Evolutionary conservation across 2,329 filamentous ascomycete genomes (phyloP).

Genomic region (Cordyceps cateniannulata): DNA sequence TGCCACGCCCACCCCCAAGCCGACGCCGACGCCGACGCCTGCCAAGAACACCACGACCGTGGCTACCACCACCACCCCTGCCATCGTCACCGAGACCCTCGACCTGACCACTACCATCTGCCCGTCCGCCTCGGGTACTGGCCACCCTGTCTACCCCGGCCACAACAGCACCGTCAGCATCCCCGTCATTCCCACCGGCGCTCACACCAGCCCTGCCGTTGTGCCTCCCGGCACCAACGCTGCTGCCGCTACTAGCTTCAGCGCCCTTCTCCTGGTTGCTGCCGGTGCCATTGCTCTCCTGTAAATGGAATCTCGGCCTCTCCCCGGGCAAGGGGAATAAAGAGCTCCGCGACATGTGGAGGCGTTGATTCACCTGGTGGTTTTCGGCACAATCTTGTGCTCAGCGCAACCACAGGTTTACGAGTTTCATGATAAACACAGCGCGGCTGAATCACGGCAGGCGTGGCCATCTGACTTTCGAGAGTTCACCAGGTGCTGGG

Average conservation of each 20-base stretch:
- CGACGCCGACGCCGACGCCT: constrained; percentile 24
- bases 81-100: constrained; percentile 15
- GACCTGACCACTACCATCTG: constrained; percentile 22
- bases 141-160: constrained; percentile 24
- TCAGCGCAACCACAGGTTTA: constrained; percentile 29
- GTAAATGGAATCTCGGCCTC: constrained; percentile 17
- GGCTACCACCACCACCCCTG: constrained; percentile 14
- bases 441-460: background rate
- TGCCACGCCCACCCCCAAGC: constrained; percentile 27
- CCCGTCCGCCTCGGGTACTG: constrained; percentile 21
- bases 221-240: constrained; percentile 19
- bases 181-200: constrained; percentile 17
- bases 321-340: background rate
- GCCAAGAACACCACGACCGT: constrained; percentile 14
- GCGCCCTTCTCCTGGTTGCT: constrained; percentile 30
- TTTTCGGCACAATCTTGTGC: constrained; percentile 11
- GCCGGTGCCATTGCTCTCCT: constrained; percentile 31
- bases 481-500: background rate
- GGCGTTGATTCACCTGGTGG: constrained; percentile 14
- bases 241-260: constrained; percentile 27
- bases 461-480: constrained; percentile 8
- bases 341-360: constrained; percentile 21
- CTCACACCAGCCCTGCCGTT: constrained; percentile 17
- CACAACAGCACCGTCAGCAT: constrained; percentile 27
- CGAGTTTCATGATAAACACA: constrained; percentile 22